Conservation (phyloP, 106 monocot species). For the Apostasia ramifera region DNA sequence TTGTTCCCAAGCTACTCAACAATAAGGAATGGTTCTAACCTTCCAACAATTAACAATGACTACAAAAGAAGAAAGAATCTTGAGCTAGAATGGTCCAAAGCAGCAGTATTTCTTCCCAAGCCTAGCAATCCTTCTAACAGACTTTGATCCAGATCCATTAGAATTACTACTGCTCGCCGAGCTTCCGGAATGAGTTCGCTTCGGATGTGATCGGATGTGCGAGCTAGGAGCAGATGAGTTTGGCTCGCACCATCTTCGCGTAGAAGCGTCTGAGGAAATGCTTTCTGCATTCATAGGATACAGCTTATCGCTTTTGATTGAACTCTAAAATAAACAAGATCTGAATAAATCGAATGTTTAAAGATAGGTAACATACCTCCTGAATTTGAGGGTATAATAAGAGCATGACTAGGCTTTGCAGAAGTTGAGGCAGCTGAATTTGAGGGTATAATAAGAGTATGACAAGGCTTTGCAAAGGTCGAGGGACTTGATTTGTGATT, state of each 20-base stretch:
- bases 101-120: conserved; percentile 20
- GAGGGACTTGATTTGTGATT: not conserved
- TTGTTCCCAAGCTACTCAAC: too few relatives aligned
- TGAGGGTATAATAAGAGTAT: not conserved
- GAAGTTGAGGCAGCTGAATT: not conserved
- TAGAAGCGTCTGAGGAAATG: not conserved
- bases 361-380: not conserved
- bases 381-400: not conserved
- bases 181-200: conserved; percentile 7
- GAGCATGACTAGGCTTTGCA: not conserved
- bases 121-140: conserved; percentile 7
- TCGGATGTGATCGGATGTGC: not conserved
- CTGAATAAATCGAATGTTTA: not conserved
- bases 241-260: not conserved
- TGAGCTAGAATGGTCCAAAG: conserved; percentile 6
- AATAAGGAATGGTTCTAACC: too few relatives aligned
- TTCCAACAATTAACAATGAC: too few relatives aligned
- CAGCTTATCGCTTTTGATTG: not conserved
- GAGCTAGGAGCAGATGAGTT: conserved; percentile 2
- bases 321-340: not conserved
- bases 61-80: not conserved
- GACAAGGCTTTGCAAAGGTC: not conserved
- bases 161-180: conserved; percentile 6
- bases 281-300: not conserved
- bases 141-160: conserved; percentile 9